A percentile compares a stretch with the other conserved stretches of the same genome.
phyloP scores from a whole-genome alignment of 1,284 basidiomycete species.

The Sanghuangporus weigelae region DNA sequence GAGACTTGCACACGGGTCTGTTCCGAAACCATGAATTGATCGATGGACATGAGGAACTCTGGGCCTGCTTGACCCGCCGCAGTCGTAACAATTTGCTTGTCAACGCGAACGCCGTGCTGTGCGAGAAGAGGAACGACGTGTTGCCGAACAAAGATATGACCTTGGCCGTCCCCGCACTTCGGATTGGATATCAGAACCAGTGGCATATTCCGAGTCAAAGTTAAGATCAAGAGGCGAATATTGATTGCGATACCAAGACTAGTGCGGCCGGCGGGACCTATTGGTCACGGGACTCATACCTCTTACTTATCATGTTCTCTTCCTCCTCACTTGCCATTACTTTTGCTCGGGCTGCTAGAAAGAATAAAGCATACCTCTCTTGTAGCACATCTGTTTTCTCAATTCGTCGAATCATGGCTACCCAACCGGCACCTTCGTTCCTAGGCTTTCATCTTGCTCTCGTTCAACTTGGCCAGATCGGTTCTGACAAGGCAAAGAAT shows the following conservation, averaged over 20 bases:
- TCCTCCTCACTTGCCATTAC: neutral
- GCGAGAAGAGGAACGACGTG: constrained; percentile 64
- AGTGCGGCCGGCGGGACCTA: neutral
- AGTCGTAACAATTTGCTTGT: constrained; percentile 47
- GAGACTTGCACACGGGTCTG: constrained; percentile 26
- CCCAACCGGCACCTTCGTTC: constrained; percentile 34
- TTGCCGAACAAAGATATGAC: constrained; percentile 44
- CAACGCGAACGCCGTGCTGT: constrained; percentile 31
- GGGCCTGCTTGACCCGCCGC: constrained; percentile 52
- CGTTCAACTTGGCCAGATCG: constrained; percentile 76
- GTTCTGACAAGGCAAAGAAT: constrained; percentile 67
- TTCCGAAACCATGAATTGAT: constrained; percentile 21
- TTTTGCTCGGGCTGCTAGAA: neutral
- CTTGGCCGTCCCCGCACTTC: constrained; percentile 38
- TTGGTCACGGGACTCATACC: neutral
- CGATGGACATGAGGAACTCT: constrained; percentile 41
- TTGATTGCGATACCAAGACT: too few relatives aligned
- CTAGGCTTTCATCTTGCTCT: constrained; percentile 81
- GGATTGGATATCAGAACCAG: constrained; percentile 38
- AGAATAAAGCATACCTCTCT: neutral
- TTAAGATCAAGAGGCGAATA: too few relatives aligned
- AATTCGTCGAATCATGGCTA: constrained; percentile 1
- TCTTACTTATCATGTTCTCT: neutral
- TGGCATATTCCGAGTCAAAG: neutral
- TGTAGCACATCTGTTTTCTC: neutral